phyloP scores from a whole-genome alignment of 2,329 filamentous ascomycete genomes.

The Trichophyton verrucosum region DNA sequence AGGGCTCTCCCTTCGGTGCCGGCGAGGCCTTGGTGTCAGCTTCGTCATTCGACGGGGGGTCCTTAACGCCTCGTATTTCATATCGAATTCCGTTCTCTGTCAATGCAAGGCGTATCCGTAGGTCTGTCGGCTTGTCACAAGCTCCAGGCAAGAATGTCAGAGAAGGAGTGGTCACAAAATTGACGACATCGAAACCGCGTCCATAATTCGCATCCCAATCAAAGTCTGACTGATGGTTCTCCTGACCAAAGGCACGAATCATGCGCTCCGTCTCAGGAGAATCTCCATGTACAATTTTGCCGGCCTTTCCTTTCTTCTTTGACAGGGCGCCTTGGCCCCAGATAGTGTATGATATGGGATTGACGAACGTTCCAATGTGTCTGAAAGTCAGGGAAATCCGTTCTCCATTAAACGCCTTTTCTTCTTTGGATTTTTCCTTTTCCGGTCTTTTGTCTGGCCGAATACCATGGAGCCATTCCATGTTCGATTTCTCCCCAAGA shows the following conservation, averaged over 20 bases:
- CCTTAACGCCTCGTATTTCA: constrained; percentile 10
- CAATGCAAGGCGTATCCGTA: constrained; percentile 28
- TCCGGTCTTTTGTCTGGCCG: constrained; percentile 65
- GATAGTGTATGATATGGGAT: constrained; percentile 51
- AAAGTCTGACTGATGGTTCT: constrained; percentile 64
- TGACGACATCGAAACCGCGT: constrained; percentile 63
- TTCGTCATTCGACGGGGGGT: constrained; percentile 1
- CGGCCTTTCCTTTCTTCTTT: constrained; percentile 52
- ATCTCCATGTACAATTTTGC: constrained; percentile 56
- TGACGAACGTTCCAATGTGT: constrained; percentile 72
- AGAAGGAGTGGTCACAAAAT: constrained; percentile 31
- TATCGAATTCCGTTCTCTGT: constrained; percentile 31
- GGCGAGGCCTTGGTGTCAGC: background rate
- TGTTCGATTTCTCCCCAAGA: constrained; percentile 70
- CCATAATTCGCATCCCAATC: constrained; percentile 67
- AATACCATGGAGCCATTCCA: constrained; percentile 84
- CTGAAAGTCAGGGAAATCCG: constrained; percentile 90
- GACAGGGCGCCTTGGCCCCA: constrained; percentile 82
- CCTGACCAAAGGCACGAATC: constrained; percentile 66
- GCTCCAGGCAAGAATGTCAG: constrained; percentile 21
- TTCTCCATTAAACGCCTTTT: constrained; percentile 59
- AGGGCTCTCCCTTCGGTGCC: background rate
- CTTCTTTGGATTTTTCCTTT: constrained; percentile 54
- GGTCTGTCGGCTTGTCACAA: constrained; percentile 23
- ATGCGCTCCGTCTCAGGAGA: constrained; percentile 50